A percentile compares a stretch with the other conserved stretches of the same genome.
Conservation (phyloP, 441 rosid genomes). For the Lepidium campestre region DNA sequence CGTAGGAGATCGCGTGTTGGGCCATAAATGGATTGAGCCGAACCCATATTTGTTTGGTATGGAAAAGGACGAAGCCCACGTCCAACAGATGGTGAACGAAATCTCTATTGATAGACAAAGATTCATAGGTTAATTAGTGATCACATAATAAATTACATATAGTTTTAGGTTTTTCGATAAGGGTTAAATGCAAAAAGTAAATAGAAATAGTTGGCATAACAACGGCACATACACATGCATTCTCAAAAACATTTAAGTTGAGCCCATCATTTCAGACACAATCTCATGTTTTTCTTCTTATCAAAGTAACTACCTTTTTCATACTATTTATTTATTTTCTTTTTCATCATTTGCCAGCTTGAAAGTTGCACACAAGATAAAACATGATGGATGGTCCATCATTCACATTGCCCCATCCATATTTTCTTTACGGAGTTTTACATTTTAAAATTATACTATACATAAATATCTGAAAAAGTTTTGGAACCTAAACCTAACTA, state of each 20-base stretch:
- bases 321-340: neutral
- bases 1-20: no score
- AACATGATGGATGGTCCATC: constrained; percentile 19
- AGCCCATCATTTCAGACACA: constrained; percentile 35
- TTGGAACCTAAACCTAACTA: neutral
- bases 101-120: neutral
- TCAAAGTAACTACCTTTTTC: constrained; percentile 13
- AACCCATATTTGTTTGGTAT: no score
- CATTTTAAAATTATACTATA: no score
- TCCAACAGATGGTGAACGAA: no score
- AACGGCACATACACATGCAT: constrained; percentile 29
- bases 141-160: neutral
- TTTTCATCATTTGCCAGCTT: constrained; percentile 23
- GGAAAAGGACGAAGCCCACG: no score
- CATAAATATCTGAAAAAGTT: no score
- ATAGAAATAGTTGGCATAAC: constrained; percentile 24
- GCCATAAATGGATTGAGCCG: no score
- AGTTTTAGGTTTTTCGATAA: neutral
- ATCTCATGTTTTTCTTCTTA: constrained; percentile 25
- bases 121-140: neutral
- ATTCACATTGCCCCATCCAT: neutral
- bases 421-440: neutral
- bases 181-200: neutral
- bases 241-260: constrained; percentile 27
- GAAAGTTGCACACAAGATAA: constrained; percentile 30